Percentiles rank a stretch among this genome's conserved stretches.
Conservation (phyloP, 768 basidiomycete genomes). For the Rhizopogon roseolus region DNA sequence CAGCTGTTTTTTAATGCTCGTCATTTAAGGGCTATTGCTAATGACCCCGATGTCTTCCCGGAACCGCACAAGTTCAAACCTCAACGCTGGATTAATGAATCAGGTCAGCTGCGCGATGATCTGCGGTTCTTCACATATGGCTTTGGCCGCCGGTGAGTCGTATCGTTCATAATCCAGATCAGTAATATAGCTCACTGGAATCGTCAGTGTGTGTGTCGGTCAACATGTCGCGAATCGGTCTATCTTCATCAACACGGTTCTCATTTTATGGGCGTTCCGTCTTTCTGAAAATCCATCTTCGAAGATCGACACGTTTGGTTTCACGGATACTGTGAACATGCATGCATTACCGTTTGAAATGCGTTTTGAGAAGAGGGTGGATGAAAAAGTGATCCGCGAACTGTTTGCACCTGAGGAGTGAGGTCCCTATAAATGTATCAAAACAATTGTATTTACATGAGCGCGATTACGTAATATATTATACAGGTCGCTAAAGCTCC, state of each 20-base stretch:
- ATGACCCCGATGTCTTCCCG: slow-evolving; percentile 48
- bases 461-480: no score
- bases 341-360: slow-evolving; percentile 56
- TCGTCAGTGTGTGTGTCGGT: slow-evolving; percentile 49
- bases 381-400: not conserved
- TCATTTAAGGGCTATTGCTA: slow-evolving; percentile 34
- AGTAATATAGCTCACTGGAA: not conserved
- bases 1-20: not conserved
- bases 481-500: no score
- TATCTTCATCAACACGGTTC: slow-evolving; percentile 56
- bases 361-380: slow-evolving; percentile 41
- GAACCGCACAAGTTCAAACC: slow-evolving; percentile 53
- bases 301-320: slow-evolving; percentile 56
- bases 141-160: slow-evolving; percentile 28
- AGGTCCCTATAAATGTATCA: no score
- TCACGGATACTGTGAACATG: slow-evolving; percentile 54
- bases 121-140: slow-evolving; percentile 28
- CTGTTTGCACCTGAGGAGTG: not conserved
- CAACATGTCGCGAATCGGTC: slow-evolving; percentile 42
- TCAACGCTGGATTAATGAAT: slow-evolving; percentile 40
- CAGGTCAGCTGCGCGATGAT: slow-evolving; percentile 22
- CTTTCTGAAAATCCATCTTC: slow-evolving; percentile 40
- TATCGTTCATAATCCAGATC: not conserved
- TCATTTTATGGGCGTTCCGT: slow-evolving; percentile 59
- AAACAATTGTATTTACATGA: no score